phyloP scores from a whole-genome alignment of 805 yeast genomes.

The Lachancea fermentati region DNA sequence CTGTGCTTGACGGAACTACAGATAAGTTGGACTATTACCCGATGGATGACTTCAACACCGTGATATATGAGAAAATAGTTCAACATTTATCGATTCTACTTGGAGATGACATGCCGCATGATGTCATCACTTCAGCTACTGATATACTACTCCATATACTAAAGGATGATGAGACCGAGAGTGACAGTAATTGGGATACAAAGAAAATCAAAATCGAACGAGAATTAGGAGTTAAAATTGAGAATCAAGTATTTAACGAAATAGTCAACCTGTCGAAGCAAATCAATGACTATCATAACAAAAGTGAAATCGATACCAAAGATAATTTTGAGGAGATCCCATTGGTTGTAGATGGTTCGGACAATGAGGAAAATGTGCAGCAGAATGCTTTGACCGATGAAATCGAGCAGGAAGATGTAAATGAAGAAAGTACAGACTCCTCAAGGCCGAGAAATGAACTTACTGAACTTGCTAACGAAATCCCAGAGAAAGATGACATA shows the following conservation, averaged over 20 bases:
- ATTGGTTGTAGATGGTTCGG: slow-evolving; percentile 38
- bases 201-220: slow-evolving; percentile 44
- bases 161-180: slow-evolving; percentile 17
- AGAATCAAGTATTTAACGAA: slow-evolving; percentile 38
- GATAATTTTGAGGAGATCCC: slow-evolving; percentile 13
- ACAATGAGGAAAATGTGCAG: slow-evolving; percentile 29
- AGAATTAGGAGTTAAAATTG: slow-evolving; percentile 34
- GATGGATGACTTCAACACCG: slow-evolving; percentile 44
- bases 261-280: slow-evolving; percentile 39
- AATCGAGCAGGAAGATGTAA: slow-evolving; percentile 29
- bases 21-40: slow-evolving; percentile 54
- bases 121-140: slow-evolving; percentile 43
- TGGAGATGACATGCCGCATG: slow-evolving; percentile 72
- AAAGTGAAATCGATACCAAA: slow-evolving; percentile 13
- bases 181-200: slow-evolving; percentile 28
- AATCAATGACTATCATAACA: slow-evolving; percentile 46
- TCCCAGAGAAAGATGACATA: slow-evolving; percentile 13
- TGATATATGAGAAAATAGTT: slow-evolving; percentile 51
- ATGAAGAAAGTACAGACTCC: slow-evolving; percentile 13
- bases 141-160: slow-evolving; percentile 21
- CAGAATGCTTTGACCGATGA: slow-evolving; percentile 24
- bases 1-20: slow-evolving; percentile 1
- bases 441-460: no score
- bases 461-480: slow-evolving; percentile 17
- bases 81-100: slow-evolving; percentile 51